Base-by-base conservation (phyloP, 2,329 filamentous ascomycete genomes). In the Trichoderma semiorbis region DNA sequence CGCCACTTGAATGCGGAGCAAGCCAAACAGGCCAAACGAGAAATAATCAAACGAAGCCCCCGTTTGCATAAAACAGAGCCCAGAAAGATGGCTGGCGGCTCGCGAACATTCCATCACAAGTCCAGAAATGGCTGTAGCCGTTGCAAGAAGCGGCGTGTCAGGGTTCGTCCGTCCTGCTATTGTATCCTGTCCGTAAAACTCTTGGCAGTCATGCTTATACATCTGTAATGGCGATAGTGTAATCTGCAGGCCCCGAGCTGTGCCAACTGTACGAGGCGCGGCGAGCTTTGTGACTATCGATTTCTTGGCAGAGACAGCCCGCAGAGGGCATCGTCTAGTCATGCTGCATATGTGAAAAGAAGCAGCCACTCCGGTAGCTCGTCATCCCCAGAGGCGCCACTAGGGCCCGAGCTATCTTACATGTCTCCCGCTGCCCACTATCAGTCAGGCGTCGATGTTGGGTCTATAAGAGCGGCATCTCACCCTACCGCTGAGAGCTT, bases 91-190 rank as follows among this genome's bases (percentile, higher is more conserved):
- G 16, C 36, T 43, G 55, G 55, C 3, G 65, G 65, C 28, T 69
- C 65, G 21, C 65, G 65, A 60, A 69, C 65, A 16, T 69, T 61
- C 55, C 65, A 69, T 36, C 55, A 69, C 55, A 69, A 69, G 55
- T 47, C 65, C 7, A n/a, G 55, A 1, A 69, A 69, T 60, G 65
- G 65, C 55, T 69, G 65, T 39, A 47, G 55, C 36, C 65, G 65
- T 50, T 69, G 65, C 65, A 69, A 69, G 65, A 69, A 60, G 65
- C 65, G 65, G 30, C 65, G 55, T 24, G 65, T 69, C 55, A 69
- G 65, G 55, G 65, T 69, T 61, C 36, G 65, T 69, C 16, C 47
- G 26, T 32, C 36, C 36, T 26, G 7, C 21, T 26, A 43, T 18
- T 43, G 36, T 43, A 16, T 68, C 36, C 28, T 7, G 7, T 47